A percentile compares a stretch with the other conserved stretches of the same genome.
Evolutionary conservation across 139 green algal species (phyloP).

Genomic region (Closterium sp.): DNA sequence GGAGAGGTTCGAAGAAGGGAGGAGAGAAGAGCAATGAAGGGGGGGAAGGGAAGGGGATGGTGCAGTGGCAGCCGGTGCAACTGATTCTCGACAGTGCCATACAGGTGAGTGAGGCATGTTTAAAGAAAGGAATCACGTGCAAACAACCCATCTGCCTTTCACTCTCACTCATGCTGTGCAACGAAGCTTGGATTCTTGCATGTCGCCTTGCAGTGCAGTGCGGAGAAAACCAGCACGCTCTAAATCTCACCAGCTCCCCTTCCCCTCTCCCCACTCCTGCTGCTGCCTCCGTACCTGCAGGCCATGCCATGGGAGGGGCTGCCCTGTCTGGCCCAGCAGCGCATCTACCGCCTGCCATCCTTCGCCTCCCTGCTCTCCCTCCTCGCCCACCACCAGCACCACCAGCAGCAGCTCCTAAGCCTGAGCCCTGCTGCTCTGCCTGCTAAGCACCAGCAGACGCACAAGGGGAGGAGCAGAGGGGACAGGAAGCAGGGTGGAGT

Average conservation of each 20-base stretch:
- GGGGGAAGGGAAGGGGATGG: background rate
- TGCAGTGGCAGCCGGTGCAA: background rate
- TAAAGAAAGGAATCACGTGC: background rate
- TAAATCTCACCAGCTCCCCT: background rate
- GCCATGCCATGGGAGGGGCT: constrained; percentile 46
- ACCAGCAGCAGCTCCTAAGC: too few species aligned
- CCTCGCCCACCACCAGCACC: background rate
- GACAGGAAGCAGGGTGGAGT: background rate
- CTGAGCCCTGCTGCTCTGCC: too few species aligned
- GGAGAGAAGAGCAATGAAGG: background rate
- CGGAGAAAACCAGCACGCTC: too few species aligned
- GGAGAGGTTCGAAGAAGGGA: background rate
- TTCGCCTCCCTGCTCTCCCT: constrained; percentile 11
- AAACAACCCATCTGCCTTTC: too few species aligned
- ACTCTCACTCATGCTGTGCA: too few species aligned
- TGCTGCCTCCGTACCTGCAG: too few species aligned
- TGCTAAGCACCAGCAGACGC: background rate
- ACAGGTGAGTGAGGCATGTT: background rate
- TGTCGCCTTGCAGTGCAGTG: too few species aligned
- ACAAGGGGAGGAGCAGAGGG: background rate
- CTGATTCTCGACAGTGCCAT: constrained; percentile 1
- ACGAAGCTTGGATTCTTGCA: too few species aligned
- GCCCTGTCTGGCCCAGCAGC: constrained; percentile 5
- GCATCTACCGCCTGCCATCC: constrained; percentile 45
- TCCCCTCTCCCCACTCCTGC: background rate